These are phyloP conservation scores for Alternaria consortialis DNA, from an alignment of 2,329 filamentous ascomycete species.

Conservation along the genomic window DNA sequence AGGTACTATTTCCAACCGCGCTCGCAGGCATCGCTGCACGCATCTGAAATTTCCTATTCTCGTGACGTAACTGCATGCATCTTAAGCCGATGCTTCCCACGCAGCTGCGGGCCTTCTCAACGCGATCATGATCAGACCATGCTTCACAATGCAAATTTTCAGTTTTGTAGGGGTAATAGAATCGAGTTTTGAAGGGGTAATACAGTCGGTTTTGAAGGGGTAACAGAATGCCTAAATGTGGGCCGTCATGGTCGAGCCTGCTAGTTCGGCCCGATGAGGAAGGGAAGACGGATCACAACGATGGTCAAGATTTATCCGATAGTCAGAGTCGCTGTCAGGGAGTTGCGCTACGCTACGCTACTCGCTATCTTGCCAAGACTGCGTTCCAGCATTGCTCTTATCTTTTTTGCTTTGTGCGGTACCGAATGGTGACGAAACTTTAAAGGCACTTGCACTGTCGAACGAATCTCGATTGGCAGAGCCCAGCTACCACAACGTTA, in stretches of 20 bases:
- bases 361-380: conserved; percentile 10
- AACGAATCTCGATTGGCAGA: conserved; percentile 4
- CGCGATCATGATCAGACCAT: conserved; percentile 2
- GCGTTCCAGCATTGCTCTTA: conserved; percentile 10
- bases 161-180: conserved; percentile 51
- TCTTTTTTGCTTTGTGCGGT: conserved; percentile 17
- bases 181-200: conserved; percentile 48
- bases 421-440: conserved; percentile 17
- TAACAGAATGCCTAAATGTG: conserved; percentile 33
- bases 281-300: conserved; percentile 17
- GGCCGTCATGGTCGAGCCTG: conserved; percentile 14
- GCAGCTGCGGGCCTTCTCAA: conserved; percentile 11
- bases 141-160: conserved; percentile 39
- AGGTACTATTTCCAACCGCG: background rate
- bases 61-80: conserved; percentile 16
- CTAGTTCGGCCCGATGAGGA: conserved; percentile 27
- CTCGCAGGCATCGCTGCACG: conserved; percentile 1
- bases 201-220: conserved; percentile 43
- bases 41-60: conserved; percentile 13
- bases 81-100: conserved; percentile 36
- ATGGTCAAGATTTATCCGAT: conserved; percentile 2
- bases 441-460: conserved; percentile 5
- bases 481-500: conserved; percentile 2
- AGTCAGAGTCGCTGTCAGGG: conserved; percentile 1
- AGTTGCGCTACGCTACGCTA: conserved; percentile 9